Conservation (phyloP, 306 rosid genomes). For the Casuarina cunninghamiana region DNA sequence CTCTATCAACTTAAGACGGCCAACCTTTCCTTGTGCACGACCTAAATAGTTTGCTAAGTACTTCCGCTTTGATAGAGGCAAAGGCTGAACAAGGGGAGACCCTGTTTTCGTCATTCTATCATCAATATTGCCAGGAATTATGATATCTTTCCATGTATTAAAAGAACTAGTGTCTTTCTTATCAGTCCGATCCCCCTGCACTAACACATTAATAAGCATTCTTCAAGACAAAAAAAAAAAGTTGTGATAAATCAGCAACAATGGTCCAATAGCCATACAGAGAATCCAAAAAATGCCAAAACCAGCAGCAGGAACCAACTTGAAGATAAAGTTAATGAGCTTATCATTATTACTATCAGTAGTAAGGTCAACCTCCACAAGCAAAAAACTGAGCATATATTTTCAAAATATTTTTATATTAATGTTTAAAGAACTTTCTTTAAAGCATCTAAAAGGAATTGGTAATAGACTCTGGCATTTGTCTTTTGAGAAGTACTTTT, state of each 20-base stretch:
- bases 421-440: too few species aligned
- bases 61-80: slow-evolving; percentile 81
- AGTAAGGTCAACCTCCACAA: too few species aligned
- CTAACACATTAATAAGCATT: slow-evolving; percentile 31
- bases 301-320: background rate
- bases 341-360: too few species aligned
- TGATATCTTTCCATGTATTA: slow-evolving; percentile 96
- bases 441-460: too few species aligned
- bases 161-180: slow-evolving; percentile 87
- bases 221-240: slow-evolving; percentile 7
- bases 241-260: background rate
- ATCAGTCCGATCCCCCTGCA: slow-evolving; percentile 95
- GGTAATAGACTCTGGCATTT: too few species aligned
- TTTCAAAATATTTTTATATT: too few species aligned
- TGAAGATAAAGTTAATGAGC: too few species aligned
- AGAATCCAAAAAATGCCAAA: background rate
- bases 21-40: slow-evolving; percentile 92
- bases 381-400: too few species aligned
- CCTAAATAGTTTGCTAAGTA: slow-evolving; percentile 89
- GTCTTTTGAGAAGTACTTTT: too few species aligned
- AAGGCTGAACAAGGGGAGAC: slow-evolving; percentile 53
- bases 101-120: slow-evolving; percentile 66
- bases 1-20: slow-evolving; percentile 80
- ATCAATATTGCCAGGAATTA: slow-evolving; percentile 94
- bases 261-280: background rate